Base-by-base conservation (phyloP, 164 flowering plant genomes). In the Taxillus chinensis region DNA sequence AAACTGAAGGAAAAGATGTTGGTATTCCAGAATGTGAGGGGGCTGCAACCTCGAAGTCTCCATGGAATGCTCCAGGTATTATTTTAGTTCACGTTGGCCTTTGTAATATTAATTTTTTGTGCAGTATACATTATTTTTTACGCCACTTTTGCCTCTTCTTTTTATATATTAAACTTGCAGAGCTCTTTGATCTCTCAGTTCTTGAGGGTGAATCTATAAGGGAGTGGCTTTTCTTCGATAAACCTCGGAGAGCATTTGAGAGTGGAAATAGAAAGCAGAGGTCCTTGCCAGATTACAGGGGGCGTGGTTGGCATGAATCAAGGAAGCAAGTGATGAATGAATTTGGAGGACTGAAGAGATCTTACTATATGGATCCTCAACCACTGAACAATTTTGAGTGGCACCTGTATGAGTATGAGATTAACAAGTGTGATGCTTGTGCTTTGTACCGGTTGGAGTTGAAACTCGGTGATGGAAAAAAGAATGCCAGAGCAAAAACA, bases 261-360 rank as follows among this genome's bases (percentile, higher is more conserved):
- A 89, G 93, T 77, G 99, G 98, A 8, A 89, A 89, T 70, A 79
- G 98, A 68, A 95, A 91, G 83, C 98, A 91, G 73, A 78, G 99
- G 70, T 89, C 98, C 41, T 68, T 95, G 75, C 99, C 99, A 39
- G 99, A 95, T 82, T 91, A 95, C 71, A 76, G 74, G 68, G 99
- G 98, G 0, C 95, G 98, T 45, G 99, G 99, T 65, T 95, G 99
- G 99, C 99, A 95, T 67, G 99, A 91, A 68, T 91, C 99, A 41
- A 80, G 99, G 77, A 95, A 95, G 80, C 98, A 95, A 78, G 86
- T 85, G 71, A 81, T 91, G 86, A 86, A 81, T 66, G 98, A 91
- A 68, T 80, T 66, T 79, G 95, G 87, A 45, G 96, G 99, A 11
- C 74, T 83, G 70, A 91, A 91, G 82, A 81, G 98, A 76, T 91